Conservation (phyloP, 345 rosid species). For the Erysimum cheiranthoides region DNA sequence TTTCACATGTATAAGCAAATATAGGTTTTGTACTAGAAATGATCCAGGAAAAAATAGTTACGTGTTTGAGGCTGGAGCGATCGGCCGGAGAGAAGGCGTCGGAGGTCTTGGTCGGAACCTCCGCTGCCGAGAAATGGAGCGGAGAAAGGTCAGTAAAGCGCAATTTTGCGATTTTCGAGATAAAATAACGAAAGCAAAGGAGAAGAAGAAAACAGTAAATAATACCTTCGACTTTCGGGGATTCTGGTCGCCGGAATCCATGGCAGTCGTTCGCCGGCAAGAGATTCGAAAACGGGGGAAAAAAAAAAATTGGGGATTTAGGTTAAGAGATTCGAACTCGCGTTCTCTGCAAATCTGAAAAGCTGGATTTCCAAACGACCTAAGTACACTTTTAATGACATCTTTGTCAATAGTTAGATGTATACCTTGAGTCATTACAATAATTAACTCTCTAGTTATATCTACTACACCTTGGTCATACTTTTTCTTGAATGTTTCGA, state of each 20-base stretch:
- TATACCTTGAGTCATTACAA: neutral
- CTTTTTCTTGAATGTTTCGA: too few relatives aligned
- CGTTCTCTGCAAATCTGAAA: neutral
- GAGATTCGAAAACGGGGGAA: neutral
- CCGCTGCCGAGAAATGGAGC: slow-evolving; percentile 36
- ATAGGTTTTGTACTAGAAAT: neutral
- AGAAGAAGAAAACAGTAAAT: neutral
- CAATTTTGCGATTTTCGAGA: slow-evolving; percentile 1
- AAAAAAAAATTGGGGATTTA: neutral
- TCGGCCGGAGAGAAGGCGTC: slow-evolving; percentile 25
- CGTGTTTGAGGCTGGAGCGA: neutral
- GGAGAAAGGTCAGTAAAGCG: slow-evolving; percentile 29
- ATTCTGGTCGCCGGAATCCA: slow-evolving; percentile 36
- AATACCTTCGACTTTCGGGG: slow-evolving; percentile 35
- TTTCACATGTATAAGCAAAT: neutral
- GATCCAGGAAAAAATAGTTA: slow-evolving; percentile 1
- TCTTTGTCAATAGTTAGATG: rapidly evolving
- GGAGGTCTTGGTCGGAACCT: slow-evolving; percentile 35
- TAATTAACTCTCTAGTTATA: too few relatives aligned
- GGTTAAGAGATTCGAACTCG: neutral
- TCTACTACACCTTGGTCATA: too few relatives aligned
- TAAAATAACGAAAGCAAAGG: neutral
- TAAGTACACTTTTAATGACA: neutral
- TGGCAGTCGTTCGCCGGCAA: slow-evolving; percentile 43
- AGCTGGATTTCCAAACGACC: neutral